These are phyloP conservation scores for Casaregolazyma lundiana DNA, from an alignment of 1,139 yeast species.

Conservation along the genomic window DNA sequence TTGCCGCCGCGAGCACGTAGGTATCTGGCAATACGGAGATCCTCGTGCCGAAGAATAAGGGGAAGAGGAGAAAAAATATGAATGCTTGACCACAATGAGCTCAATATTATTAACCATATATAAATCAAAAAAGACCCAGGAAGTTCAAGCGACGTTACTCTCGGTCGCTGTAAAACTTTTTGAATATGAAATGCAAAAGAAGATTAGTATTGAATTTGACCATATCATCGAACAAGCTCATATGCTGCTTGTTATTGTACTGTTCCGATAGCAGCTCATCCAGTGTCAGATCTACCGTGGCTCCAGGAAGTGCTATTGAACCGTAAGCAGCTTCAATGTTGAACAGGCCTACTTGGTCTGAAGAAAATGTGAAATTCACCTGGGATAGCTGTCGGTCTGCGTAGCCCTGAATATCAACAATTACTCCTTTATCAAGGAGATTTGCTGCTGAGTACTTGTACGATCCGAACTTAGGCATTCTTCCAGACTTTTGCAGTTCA, in stretches of 20 bases:
- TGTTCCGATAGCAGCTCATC: conserved; percentile 69
- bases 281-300: conserved; percentile 49
- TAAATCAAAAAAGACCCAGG: not conserved
- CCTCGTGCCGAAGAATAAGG: conserved; percentile 53
- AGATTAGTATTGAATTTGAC: conserved; percentile 63
- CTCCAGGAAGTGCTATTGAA: conserved; percentile 45
- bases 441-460: conserved; percentile 76
- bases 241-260: conserved; percentile 45
- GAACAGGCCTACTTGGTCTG: conserved; percentile 70
- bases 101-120: not conserved
- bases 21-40: conserved; percentile 84
- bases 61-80: not conserved
- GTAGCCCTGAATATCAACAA: conserved; percentile 50
- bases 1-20: conserved; percentile 54
- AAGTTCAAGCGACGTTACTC: conserved; percentile 9
- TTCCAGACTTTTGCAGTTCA: conserved; percentile 62
- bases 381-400: conserved; percentile 56
- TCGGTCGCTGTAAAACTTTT: conserved; percentile 57
- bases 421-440: conserved; percentile 65
- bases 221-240: conserved; percentile 59
- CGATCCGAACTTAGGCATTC: conserved; percentile 74
- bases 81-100: not conserved
- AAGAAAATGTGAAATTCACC: conserved; percentile 68
- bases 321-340: conserved; percentile 62
- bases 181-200: conserved; percentile 62